Percentiles rank a stretch among this genome's conserved stretches.
These are phyloP conservation scores for Ascosphaera pollenicola DNA, from an alignment of 2,329 filamentous ascomycete genomes.

Conservation along the genomic window DNA sequence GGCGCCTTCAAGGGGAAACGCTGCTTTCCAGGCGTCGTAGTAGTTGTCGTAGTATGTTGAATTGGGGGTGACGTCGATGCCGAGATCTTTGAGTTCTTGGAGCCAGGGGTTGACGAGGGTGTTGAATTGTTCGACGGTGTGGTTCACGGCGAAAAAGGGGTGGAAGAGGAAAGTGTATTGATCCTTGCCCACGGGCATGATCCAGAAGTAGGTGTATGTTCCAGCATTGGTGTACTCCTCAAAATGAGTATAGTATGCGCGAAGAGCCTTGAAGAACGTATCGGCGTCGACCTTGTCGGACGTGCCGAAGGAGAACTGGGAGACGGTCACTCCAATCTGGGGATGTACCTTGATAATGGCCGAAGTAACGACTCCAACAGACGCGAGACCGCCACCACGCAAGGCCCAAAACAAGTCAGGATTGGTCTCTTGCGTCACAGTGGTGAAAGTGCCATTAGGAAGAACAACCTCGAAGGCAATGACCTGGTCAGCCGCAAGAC, in stretches of 20 bases:
- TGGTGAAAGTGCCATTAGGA: slow-evolving; percentile 22
- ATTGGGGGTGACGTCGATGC: slow-evolving; percentile 18
- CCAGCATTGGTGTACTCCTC: no score
- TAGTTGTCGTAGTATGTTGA: slow-evolving; percentile 16
- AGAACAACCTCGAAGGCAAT: slow-evolving; percentile 27
- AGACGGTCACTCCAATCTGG: slow-evolving; percentile 18
- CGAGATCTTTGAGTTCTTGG: slow-evolving; percentile 14
- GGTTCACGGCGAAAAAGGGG: slow-evolving; percentile 17
- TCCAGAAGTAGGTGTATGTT: no score
- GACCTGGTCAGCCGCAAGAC: slow-evolving; percentile 29
- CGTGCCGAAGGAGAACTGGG: slow-evolving; percentile 19
- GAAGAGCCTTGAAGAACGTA: not conserved
- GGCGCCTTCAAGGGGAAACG: slow-evolving; percentile 18
- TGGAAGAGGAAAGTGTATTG: slow-evolving; percentile 9
- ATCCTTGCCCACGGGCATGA: no score
- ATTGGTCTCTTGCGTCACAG: slow-evolving; percentile 19
- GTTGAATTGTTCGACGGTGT: slow-evolving; percentile 13
- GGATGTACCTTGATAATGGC: slow-evolving; percentile 28
- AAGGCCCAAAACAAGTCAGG: slow-evolving; percentile 28
- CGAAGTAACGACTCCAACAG: slow-evolving; percentile 30
- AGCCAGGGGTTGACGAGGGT: slow-evolving; percentile 12
- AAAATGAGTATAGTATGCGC: not conserved
- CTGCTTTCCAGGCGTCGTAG: slow-evolving; percentile 17
- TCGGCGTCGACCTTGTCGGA: not conserved
- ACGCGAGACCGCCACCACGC: slow-evolving; percentile 24